Evolutionary conservation across 495 filamentous ascomycete genomes (phyloP).

Genomic region (Daldinia bambusicola): DNA sequence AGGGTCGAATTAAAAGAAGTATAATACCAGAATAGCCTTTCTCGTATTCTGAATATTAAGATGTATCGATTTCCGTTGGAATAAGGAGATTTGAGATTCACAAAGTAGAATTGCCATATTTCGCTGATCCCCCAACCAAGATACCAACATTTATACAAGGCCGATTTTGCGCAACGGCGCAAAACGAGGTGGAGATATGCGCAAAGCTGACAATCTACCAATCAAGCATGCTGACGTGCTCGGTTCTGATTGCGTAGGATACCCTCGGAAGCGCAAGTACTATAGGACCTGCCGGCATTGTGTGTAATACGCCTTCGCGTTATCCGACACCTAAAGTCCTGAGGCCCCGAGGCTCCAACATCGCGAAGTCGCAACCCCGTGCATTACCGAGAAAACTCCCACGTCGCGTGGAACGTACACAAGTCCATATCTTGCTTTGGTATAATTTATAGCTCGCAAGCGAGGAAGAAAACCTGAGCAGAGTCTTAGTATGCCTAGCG

Average conservation of each 20-base stretch:
- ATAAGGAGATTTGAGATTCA: constrained; percentile 15
- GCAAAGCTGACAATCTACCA: constrained; percentile 41
- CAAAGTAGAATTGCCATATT: constrained; percentile 13
- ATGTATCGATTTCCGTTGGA: constrained; percentile 8
- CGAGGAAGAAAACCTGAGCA: constrained; percentile 29
- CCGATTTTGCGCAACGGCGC: constrained; percentile 46
- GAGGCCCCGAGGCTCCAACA: not conserved
- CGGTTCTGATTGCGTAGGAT: constrained; percentile 41
- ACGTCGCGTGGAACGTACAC: constrained; percentile 10
- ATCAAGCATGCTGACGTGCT: constrained; percentile 38
- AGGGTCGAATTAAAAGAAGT: constrained; percentile 6
- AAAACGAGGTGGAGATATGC: constrained; percentile 46
- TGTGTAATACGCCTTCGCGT: constrained; percentile 34
- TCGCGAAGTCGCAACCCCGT: constrained; percentile 18
- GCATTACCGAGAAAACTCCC: not conserved
- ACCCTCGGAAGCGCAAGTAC: constrained; percentile 19
- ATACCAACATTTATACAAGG: constrained; percentile 40
- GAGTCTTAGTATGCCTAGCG: constrained; percentile 18
- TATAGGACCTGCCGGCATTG: constrained; percentile 20
- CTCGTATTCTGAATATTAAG: not conserved
- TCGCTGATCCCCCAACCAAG: not conserved
- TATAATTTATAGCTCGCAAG: constrained; percentile 8
- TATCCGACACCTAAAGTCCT: constrained; percentile 9
- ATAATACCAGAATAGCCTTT: constrained; percentile 4
- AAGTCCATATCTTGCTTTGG: not conserved